Conservation (phyloP, 2,329 filamentous ascomycete genomes). For the Dryadomyces quercus-mongolicae region DNA sequence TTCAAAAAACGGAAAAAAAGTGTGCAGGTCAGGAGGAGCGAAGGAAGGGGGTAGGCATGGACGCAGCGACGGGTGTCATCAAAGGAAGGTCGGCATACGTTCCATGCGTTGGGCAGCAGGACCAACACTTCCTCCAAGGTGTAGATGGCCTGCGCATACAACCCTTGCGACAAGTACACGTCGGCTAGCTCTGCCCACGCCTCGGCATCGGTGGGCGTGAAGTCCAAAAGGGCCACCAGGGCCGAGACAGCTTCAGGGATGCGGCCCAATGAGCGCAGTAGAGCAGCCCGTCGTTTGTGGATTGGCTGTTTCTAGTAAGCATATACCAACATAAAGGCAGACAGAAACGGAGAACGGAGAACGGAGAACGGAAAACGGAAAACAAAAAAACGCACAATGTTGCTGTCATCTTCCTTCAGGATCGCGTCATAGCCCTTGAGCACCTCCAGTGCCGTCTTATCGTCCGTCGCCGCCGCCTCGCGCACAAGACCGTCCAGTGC, state of each 20-base stretch:
- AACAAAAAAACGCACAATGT: conserved; percentile 74
- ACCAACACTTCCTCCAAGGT: conserved; percentile 84
- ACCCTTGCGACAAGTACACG: conserved; percentile 67
- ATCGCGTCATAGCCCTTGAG: conserved; percentile 69
- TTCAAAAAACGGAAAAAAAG: background rate
- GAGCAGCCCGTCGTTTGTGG: conserved; percentile 69
- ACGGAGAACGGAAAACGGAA: too few relatives aligned
- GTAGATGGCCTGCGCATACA: conserved; percentile 75
- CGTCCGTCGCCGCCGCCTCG: conserved; percentile 62
- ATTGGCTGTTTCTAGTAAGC: conserved; percentile 46
- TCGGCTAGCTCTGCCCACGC: conserved; percentile 88
- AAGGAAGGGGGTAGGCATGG: too few relatives aligned
- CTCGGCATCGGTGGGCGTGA: conserved; percentile 81
- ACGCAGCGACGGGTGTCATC: background rate
- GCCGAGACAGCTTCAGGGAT: conserved; percentile 61
- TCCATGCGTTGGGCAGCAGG: conserved; percentile 86
- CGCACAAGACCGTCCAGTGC: conserved; percentile 71
- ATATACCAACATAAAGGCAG: background rate
- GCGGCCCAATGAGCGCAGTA: conserved; percentile 63
- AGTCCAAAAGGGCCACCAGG: conserved; percentile 64
- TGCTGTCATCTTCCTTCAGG: conserved; percentile 60
- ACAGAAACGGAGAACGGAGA: conserved; percentile 12
- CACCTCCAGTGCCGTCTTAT: conserved; percentile 53
- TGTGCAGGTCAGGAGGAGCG: background rate
- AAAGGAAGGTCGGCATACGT: conserved; percentile 42